These are phyloP conservation scores for Fusarium brachygibbosum DNA, from an alignment of 2,329 filamentous ascomycete genomes.

Conservation along the genomic window DNA sequence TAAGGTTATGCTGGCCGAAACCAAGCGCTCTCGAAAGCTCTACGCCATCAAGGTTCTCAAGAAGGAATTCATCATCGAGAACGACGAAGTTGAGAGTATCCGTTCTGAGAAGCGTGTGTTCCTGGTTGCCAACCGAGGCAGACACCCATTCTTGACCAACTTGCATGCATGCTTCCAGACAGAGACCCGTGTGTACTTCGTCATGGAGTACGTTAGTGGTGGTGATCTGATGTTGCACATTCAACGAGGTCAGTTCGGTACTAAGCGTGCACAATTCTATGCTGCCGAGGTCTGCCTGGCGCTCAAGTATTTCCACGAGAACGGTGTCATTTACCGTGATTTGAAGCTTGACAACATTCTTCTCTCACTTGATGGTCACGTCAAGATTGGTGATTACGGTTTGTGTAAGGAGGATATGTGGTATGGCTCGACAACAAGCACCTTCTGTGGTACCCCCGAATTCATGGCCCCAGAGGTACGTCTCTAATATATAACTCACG, in stretches of 20 bases:
- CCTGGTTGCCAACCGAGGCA: conserved; percentile 95
- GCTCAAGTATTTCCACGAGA: conserved; percentile 99
- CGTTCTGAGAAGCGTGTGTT: conserved; percentile 98
- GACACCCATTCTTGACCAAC: conserved; percentile 94
- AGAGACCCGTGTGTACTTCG: conserved; percentile 97
- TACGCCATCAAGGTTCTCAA: conserved; percentile 99
- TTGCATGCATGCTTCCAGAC: conserved; percentile 99
- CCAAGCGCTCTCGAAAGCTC: conserved; percentile 89
- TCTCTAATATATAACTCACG: neutral
- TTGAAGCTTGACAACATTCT: conserved; percentile 95
- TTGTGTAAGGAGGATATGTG: conserved; percentile 99
- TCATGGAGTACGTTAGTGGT: conserved; percentile 99
- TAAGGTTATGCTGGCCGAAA: conserved; percentile 99
- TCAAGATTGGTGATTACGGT: conserved; percentile 99
- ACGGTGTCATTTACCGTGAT: conserved; percentile 98
- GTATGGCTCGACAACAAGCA: conserved; percentile 96
- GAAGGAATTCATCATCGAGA: conserved; percentile 99
- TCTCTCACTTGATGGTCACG: conserved; percentile 93
- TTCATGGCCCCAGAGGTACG: conserved; percentile 98
- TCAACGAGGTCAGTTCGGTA: conserved; percentile 94
- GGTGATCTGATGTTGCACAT: conserved; percentile 99
- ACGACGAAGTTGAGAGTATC: conserved; percentile 98
- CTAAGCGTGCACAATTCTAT: conserved; percentile 98
- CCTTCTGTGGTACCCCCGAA: conserved; percentile 99
- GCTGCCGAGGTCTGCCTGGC: conserved; percentile 97